Conservation (phyloP, 2,329 filamentous ascomycete species). For the Penicillium rolfsii region DNA sequence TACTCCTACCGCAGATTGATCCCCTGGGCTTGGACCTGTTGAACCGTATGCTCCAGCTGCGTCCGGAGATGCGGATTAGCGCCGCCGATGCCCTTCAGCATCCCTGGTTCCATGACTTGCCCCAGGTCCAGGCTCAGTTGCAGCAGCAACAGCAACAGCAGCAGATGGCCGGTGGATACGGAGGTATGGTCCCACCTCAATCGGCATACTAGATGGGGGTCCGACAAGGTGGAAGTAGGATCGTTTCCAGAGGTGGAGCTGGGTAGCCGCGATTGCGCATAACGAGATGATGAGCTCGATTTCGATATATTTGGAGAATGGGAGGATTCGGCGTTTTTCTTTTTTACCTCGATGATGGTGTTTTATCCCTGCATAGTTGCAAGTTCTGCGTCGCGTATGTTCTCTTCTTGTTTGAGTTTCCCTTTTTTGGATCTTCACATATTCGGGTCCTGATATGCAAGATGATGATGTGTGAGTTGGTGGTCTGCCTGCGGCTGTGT, state of each 20-base stretch:
- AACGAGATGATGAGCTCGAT: slow-evolving; percentile 34
- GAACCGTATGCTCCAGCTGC: slow-evolving; percentile 86
- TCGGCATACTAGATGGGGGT: slow-evolving; percentile 36
- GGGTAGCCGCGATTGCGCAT: slow-evolving; percentile 19
- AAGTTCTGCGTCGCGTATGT: background rate
- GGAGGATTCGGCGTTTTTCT: slow-evolving; percentile 39
- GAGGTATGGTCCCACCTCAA: slow-evolving; percentile 44
- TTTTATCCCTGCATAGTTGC: slow-evolving; percentile 1
- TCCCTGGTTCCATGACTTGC: slow-evolving; percentile 80
- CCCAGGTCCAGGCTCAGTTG: slow-evolving; percentile 58
- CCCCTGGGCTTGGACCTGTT: slow-evolving; percentile 83
- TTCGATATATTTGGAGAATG: slow-evolving; percentile 32
- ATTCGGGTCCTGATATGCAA: background rate
- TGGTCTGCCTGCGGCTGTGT: background rate
- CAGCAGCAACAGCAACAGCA: slow-evolving; percentile 45
- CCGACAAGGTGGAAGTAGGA: too few species aligned
- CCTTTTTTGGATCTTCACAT: background rate
- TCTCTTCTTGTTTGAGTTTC: background rate
- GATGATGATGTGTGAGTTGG: background rate
- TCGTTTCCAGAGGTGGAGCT: background rate
- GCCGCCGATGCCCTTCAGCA: slow-evolving; percentile 85
- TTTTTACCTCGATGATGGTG: slow-evolving; percentile 28
- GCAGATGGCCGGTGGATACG: slow-evolving; percentile 45
- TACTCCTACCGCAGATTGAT: slow-evolving; percentile 89
- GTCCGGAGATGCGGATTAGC: slow-evolving; percentile 87